Evolutionary conservation across 768 basidiomycete genomes (phyloP).

Genomic region (Mycena venus): DNA sequence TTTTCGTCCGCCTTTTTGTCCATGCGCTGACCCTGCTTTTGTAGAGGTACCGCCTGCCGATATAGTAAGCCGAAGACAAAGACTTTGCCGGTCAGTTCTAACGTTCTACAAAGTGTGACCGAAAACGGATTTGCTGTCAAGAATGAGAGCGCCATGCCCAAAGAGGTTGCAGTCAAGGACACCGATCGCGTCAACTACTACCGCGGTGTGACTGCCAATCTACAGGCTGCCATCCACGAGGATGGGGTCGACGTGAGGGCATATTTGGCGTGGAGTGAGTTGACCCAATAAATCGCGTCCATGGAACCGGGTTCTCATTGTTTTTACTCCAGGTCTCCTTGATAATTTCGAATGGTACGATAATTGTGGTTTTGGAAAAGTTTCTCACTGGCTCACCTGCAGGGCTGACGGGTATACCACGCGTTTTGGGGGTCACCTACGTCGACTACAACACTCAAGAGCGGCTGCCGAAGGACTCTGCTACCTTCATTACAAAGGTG

Average conservation of each 20-base stretch:
- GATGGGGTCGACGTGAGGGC: slow-evolving; percentile 74
- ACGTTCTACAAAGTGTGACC: slow-evolving; percentile 62
- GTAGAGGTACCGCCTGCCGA: slow-evolving; percentile 52
- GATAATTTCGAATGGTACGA: slow-evolving; percentile 79
- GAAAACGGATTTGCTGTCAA: slow-evolving; percentile 83
- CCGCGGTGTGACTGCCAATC: slow-evolving; percentile 65
- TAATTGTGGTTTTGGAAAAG: neutral
- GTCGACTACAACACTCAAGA: slow-evolving; percentile 79
- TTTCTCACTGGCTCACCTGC: slow-evolving; percentile 23
- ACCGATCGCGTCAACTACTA: slow-evolving; percentile 78
- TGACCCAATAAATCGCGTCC: neutral
- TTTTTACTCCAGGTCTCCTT: slow-evolving; percentile 60
- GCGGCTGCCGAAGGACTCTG: slow-evolving; percentile 75
- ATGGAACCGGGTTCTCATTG: slow-evolving; percentile 17
- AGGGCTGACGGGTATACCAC: slow-evolving; percentile 79
- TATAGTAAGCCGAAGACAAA: slow-evolving; percentile 57
- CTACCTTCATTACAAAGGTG: slow-evolving; percentile 69
- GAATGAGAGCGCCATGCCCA: slow-evolving; percentile 66
- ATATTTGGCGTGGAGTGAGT: slow-evolving; percentile 80
- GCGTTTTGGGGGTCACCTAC: slow-evolving; percentile 79
- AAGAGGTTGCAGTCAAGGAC: slow-evolving; percentile 69
- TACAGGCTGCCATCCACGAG: slow-evolving; percentile 69
- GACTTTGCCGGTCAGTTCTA: neutral
- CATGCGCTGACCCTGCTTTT: neutral
- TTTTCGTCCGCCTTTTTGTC: neutral